These are phyloP conservation scores for Fusarium musae DNA, from an alignment of 2,329 filamentous ascomycete species.

Conservation along the genomic window DNA sequence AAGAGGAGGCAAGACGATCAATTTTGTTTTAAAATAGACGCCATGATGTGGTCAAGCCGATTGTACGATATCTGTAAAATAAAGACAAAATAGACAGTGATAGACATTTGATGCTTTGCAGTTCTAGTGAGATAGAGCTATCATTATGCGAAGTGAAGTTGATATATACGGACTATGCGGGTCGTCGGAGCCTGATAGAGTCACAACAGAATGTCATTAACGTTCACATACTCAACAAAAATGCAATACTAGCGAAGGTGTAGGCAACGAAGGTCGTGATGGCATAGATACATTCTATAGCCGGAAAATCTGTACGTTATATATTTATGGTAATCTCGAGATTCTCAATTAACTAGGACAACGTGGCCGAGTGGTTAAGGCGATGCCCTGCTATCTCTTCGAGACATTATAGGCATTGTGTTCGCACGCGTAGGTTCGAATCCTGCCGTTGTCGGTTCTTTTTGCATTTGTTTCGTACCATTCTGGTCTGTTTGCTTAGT, in stretches of 20 bases:
- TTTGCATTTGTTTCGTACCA: not conserved
- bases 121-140: not conserved
- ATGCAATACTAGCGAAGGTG: not conserved
- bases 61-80: slow-evolving; percentile 28
- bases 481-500: not conserved
- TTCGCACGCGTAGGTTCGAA: slow-evolving; percentile 36
- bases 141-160: not conserved
- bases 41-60: not conserved
- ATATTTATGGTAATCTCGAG: fast-evolving
- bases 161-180: not conserved
- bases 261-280: not conserved
- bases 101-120: not conserved
- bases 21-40: slow-evolving; percentile 69
- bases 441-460: slow-evolving; percentile 25
- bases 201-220: not conserved
- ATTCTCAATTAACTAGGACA: not conserved
- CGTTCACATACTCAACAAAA: not conserved
- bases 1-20: slow-evolving; percentile 74
- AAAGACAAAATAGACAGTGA: slow-evolving; percentile 13
- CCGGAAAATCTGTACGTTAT: fast-evolving
- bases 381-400: slow-evolving; percentile 32
- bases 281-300: not conserved
- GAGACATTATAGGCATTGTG: slow-evolving; percentile 31
- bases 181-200: too few species aligned
- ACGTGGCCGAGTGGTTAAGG: slow-evolving; percentile 36